Evolutionary conservation across 2,329 filamentous ascomycete genomes (phyloP), one percentile per base, ranked within the genome.

Genomic region (Sporothrix inflata): DNA sequence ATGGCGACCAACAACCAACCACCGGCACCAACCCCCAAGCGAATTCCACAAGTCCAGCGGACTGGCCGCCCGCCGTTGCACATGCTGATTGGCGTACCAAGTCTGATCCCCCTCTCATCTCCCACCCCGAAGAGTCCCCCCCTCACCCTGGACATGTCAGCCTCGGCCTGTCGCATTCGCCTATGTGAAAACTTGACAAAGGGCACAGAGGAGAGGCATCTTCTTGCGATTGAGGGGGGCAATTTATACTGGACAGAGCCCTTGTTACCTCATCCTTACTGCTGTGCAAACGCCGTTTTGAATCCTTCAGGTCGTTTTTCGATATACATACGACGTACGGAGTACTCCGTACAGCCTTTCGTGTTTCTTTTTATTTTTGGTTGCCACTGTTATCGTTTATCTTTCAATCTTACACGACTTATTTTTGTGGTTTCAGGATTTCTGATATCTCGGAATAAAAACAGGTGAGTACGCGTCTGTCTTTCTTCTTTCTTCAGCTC

Each of bases 21-120:
- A 38, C 30, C 9, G 30, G 53, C 53, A 34, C 27, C 27, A 57
- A 34, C 7, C 27, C 27, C 53, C 24, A 16, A 19, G 34, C 16
- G 16, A 34, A 34, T 34, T 34, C 30, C 57, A n/a, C 57, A 42
- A 24, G 9, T 7, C 7, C 24, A n/a, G n/a, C n/a, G n/a, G 14
- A 11, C 57, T 63, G 38, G 9, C 34, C n/a, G 19, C 12, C n/a
- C 34, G 57, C 57, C 34, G 9, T 1, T 61, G 57, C 34, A 61
- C n/a, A 42, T 40, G 34, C 34, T 61, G 60, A 63, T 63, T 42
- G 60, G 38, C n/a, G n/a, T 24, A 63, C 38, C 60, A 27, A 27
- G 16, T n/a, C n/a, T 34, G 34, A 60, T 42, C 34, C 57, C 57
- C 34, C 57, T 63, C 57, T 63, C 57, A 63, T n/a, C 24, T 40